phyloP scores from a whole-genome alignment of 1,284 basidiomycete species.

The Pyrrhoderma lamaoense region DNA sequence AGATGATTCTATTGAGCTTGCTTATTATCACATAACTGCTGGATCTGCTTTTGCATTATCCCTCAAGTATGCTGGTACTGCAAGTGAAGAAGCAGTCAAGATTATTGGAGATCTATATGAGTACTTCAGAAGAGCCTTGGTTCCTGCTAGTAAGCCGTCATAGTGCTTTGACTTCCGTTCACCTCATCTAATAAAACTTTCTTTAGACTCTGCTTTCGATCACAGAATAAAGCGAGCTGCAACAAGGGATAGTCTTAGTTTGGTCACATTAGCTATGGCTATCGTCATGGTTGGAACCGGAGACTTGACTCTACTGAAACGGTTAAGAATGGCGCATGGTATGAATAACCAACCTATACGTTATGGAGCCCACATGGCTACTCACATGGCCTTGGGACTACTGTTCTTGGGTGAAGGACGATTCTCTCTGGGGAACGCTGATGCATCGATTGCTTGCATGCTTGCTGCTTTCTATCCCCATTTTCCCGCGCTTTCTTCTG shows the following conservation, averaged over 20 bases:
- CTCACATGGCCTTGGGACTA: conserved; percentile 86
- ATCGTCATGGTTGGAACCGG: conserved; percentile 97
- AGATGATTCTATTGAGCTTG: conserved; percentile 77
- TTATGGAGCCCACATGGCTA: conserved; percentile 88
- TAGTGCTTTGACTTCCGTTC: not conserved
- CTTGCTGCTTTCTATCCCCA: conserved; percentile 88
- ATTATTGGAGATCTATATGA: conserved; percentile 80
- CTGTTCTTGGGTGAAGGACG: conserved; percentile 93
- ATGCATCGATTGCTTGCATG: conserved; percentile 87
- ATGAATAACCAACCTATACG: conserved; percentile 75
- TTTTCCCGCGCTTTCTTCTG: conserved; percentile 69
- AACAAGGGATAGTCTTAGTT: conserved; percentile 82
- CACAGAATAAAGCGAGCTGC: conserved; percentile 80
- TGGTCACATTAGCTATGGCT: conserved; percentile 78
- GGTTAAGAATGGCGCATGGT: conserved; percentile 90
- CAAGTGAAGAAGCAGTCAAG: conserved; percentile 78
- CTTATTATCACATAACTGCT: conserved; percentile 83
- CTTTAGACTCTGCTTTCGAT: conserved; percentile 68
- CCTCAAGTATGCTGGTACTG: conserved; percentile 91
- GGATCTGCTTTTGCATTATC: conserved; percentile 90
- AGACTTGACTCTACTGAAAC: conserved; percentile 82
- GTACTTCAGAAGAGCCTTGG: conserved; percentile 61
- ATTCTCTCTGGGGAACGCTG: conserved; percentile 87
- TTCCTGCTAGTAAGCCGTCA: conserved; percentile 46
- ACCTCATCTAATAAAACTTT: conserved; percentile 13